Base-by-base conservation (phyloP, 495 filamentous ascomycete genomes). In the Glarea lozoyensis region DNA sequence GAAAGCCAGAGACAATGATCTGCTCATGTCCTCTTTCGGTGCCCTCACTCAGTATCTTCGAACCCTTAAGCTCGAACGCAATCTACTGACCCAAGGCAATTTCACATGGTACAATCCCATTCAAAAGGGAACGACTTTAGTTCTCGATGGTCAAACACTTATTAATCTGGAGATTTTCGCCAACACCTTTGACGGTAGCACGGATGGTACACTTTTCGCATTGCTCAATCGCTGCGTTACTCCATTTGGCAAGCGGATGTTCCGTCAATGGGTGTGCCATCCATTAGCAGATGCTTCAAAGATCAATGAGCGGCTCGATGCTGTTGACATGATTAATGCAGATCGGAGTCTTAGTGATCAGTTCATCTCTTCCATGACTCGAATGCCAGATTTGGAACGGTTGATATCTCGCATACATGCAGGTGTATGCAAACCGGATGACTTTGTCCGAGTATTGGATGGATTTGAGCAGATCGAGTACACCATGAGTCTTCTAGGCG, bases 401-500 rank as follows among this genome's bases (percentile, higher is more conserved):
- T 68, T 97, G 31, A 93, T 97, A 43, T 97, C 93, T 23, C 81
- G 93, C 4, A 83, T 99, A 16, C 93, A 99, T 55, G 93, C 93
- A 5, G 85, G 85, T 2, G 75, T 76, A 21, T 94, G 88, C 66
- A 88, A 79, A 54, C 75, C 88, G 0, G 81, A 87, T 30, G 92
- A 97, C 59, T 99, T 99, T 55, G 77, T 94, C 17, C 78, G 75
- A n/a, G 90, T 97, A 3, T 68, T 99, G 0, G 89, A 99, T 55
- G 93, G 93, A 0, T 99, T 97, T 55, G 93, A 97, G 62, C 90
- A 94, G 60, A 95, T 97, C 13, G 87, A 93, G 32, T 86, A 89
- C 56, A 92, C 85, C 0, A 86, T 94, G 72, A 74, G 76, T 45
- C 71, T 94, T 10, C 73, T 96, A 1, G 69, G 72, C 21, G 69